Base-by-base conservation (phyloP, 768 basidiomycete species). In the Kondoa malvinella region DNA sequence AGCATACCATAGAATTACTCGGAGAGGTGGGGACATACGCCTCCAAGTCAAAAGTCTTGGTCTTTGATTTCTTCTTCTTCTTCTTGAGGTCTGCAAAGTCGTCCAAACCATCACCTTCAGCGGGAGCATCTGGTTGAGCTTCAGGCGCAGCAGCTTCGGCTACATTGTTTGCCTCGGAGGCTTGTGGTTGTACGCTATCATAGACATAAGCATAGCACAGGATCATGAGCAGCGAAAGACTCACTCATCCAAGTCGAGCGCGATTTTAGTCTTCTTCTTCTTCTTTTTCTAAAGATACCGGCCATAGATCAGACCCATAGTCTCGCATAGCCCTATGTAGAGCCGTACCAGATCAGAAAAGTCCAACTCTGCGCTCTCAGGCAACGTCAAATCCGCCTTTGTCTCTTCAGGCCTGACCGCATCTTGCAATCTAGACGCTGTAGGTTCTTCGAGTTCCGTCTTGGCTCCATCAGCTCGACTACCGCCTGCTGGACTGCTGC, bases 71-170 rank as follows among this genome's bases (percentile, higher is more conserved):
- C 69, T 74, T 76, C 77, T 79, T 79, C 74, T 80, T 80, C 78
- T 79, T 80, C 80, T 95, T 96, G 77, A 95, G 81, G 76, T 94
- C 92, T 3, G 88, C 90, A 77, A 96, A 96, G 78, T 91, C 89
- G 68, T 92, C 82, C 73, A 91, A 90, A 68, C 87, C 89, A 14
- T 82, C 80, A 3, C 80, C 80, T 66, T 81, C 73, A 61, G 57
- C 56, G 27, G 67, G 62, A 27, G 70, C 68, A 40, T 67, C 69
- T 17, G n/a, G n/a, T n/a, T 68, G 34, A 31, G 70, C 67, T 8
- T 74, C 73, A 1, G 74, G 34, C 8, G 70, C 58, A 15, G 68
- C 70, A 33, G 67, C 40, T 12, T 58, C 59, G 30, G 72, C 69
- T 56, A 69, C 67, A 15, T 50, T 66, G 50, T 40, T 25, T 17